Base-by-base conservation (phyloP, 2,329 filamentous ascomycete species). In the Fusarium virguliforme region DNA sequence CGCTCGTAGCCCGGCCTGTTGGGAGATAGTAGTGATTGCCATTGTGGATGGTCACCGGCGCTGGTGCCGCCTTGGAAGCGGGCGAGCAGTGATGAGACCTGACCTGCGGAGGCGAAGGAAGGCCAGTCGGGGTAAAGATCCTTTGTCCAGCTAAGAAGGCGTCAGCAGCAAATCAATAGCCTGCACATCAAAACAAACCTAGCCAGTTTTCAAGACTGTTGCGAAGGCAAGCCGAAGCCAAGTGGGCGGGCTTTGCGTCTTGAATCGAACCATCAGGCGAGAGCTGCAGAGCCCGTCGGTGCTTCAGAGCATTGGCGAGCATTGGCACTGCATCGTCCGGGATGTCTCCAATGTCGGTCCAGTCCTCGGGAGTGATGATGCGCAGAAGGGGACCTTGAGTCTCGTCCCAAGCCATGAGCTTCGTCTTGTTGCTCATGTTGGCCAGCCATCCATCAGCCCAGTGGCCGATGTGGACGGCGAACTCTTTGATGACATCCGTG, bases 381-480 rank as follows among this genome's bases (percentile, higher is more conserved):
- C 53, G 62, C 9, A 81, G 48, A 5, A 82, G 57, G 4, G 79
- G 66, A 1, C 75, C 75, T 6, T 74, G 60, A 6, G 63, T 59
- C 8, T 66, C 62, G 5, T 78, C 63, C 79, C 81, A 83, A 3
- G 65, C 54, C 30, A 61, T 62, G 24, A 84, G 76, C 53, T 77
- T 81, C 4, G 68, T 48, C 26, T 71, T 64, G 61, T 84, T 83
- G 3, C 68, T 67, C 8, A 65, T 56, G 1, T 65, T 53, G 10
- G 67, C 64, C 22, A 81, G 55, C 83, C 83, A 85, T 6, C 73
- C 62, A 51, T 83, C 80, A 12, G 76, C 77, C 80, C 81, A 85
- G 13, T 75, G 67, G 22, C 81, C 78, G 34, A 81, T 73, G 26
- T 81, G 64, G 28, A 76, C 35, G 15, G 78, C 75, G 46, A 68